Conservation (phyloP, 2,329 filamentous ascomycete genomes). For the Myriosclerotinia curreyana region DNA sequence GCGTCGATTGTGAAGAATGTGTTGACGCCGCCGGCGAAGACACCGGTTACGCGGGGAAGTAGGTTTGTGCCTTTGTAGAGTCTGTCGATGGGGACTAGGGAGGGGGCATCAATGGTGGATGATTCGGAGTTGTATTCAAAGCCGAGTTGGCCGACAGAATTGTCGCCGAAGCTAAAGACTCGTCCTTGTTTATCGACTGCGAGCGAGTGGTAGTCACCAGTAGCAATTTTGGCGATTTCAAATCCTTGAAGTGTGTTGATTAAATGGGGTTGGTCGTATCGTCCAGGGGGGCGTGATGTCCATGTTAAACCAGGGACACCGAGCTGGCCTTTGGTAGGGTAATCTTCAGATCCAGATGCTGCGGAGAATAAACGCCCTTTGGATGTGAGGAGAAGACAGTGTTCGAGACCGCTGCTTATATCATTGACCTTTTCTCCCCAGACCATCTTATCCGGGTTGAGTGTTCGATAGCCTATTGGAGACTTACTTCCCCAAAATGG, state of each 20-base stretch:
- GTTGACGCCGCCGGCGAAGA: constrained; percentile 83
- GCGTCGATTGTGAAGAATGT: constrained; percentile 87
- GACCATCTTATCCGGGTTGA: constrained; percentile 62
- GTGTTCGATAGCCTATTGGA: constrained; percentile 65
- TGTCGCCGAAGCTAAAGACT: constrained; percentile 87
- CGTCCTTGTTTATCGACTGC: constrained; percentile 72
- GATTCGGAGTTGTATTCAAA: constrained; percentile 64
- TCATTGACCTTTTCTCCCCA: constrained; percentile 72
- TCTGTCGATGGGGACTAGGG: constrained; percentile 64
- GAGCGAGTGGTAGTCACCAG: constrained; percentile 84
- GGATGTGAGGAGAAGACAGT: constrained; percentile 80
- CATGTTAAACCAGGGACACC: constrained; percentile 82
- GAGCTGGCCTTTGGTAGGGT: constrained; percentile 80
- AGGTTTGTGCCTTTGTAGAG: constrained; percentile 68
- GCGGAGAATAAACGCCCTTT: constrained; percentile 83
- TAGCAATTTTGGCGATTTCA: constrained; percentile 69
- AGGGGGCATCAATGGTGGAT: constrained; percentile 65
- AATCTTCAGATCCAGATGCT: constrained; percentile 75
- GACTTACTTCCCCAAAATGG: constrained; percentile 65
- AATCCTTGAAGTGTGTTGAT: constrained; percentile 68
- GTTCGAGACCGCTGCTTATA: constrained; percentile 77
- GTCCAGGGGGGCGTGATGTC: constrained; percentile 69
- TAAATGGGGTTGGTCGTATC: constrained; percentile 81
- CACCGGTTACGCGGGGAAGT: constrained; percentile 65
- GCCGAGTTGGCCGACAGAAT: constrained; percentile 87